phyloP scores from a whole-genome alignment of 2,329 filamentous ascomycete species.

The Aspergillus sp. region DNA sequence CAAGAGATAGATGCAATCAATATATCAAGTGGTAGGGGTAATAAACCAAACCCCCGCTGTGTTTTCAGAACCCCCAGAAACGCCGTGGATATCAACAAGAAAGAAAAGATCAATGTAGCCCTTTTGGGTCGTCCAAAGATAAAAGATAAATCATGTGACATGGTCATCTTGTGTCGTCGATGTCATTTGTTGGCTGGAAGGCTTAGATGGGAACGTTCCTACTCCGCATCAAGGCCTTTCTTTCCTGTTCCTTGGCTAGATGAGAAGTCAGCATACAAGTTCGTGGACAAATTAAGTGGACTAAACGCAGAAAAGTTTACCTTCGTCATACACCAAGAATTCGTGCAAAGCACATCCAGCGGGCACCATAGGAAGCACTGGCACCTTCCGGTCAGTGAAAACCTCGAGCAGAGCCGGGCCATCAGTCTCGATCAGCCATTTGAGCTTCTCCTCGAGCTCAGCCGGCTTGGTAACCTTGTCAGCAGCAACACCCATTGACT shows the following conservation, averaged over 20 bases:
- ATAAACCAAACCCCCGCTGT: constrained; percentile 6
- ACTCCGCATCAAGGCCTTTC: constrained; percentile 60
- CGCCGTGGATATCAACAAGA: constrained; percentile 38
- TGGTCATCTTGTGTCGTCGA: constrained; percentile 13
- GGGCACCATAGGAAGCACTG: constrained; percentile 96
- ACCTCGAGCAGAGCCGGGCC: constrained; percentile 93
- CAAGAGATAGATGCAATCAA: neutral
- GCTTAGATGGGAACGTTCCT: constrained; percentile 38
- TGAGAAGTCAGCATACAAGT: constrained; percentile 19
- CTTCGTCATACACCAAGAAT: constrained; percentile 80
- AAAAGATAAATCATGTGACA: constrained; percentile 14
- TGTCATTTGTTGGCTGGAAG: constrained; percentile 3
- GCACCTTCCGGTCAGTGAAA: constrained; percentile 69
- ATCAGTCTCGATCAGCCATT: constrained; percentile 82
- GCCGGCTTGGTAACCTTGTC: constrained; percentile 65
- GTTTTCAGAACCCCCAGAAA: constrained; percentile 33
- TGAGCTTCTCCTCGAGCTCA: constrained; percentile 69
- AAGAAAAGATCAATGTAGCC: constrained; percentile 22
- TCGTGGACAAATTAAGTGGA: neutral
- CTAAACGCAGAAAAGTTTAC: constrained; percentile 41
- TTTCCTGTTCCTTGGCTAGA: constrained; percentile 60
- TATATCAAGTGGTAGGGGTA: neutral
- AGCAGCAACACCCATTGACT: constrained; percentile 82
- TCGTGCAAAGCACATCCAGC: constrained; percentile 81
- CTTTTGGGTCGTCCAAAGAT: constrained; percentile 4